phyloP scores from a whole-genome alignment of 108 stramenopile species.

The Cyclotella cryptica region DNA sequence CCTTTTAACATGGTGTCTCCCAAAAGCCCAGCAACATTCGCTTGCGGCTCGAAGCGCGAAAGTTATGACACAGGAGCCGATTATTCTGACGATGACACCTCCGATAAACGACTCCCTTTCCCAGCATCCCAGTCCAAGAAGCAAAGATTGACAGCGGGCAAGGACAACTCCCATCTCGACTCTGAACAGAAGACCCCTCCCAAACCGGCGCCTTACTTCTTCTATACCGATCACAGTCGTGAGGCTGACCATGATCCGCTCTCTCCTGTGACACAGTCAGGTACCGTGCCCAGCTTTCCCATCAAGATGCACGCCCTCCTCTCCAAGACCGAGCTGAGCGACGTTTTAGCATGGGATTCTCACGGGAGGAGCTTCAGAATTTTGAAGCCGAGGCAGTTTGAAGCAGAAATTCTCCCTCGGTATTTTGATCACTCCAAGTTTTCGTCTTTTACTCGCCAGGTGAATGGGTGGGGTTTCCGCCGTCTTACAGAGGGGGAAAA shows the following conservation, averaged over 20 bases:
- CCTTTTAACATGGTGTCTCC: too few species aligned
- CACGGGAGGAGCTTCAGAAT: neutral
- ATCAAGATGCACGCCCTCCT: neutral
- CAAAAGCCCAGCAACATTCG: too few species aligned
- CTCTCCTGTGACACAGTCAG: neutral
- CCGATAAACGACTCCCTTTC: neutral
- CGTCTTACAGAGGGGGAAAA: neutral
- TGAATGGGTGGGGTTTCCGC: too few species aligned
- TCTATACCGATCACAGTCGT: too few species aligned
- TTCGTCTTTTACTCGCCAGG: too few species aligned
- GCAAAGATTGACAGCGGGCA: neutral
- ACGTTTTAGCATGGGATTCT: neutral
- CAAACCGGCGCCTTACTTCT: neutral
- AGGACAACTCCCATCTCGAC: neutral
- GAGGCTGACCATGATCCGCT: neutral
- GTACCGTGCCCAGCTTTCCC: neutral
- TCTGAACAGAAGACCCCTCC: neutral
- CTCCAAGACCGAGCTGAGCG: neutral
- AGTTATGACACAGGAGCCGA: neutral
- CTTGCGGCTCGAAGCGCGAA: neutral
- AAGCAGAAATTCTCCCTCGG: neutral
- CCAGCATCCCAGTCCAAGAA: neutral
- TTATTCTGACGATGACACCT: neutral
- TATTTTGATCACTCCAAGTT: neutral
- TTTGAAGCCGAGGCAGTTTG: neutral